Conservation (phyloP, 306 rosid species). For the Gynostemma pentaphyllum region DNA sequence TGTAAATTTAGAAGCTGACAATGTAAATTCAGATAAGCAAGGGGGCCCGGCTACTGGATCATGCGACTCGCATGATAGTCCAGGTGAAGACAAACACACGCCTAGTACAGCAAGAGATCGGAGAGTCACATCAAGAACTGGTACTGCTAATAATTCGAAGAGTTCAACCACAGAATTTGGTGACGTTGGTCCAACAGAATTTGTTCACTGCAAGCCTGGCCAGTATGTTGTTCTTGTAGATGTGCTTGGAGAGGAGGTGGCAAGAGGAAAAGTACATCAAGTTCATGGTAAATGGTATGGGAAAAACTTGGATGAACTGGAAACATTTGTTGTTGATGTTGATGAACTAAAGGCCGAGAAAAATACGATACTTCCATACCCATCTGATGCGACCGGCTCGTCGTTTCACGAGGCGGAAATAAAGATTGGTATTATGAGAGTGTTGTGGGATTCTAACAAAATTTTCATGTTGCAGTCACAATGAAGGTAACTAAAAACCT, state of each 20-base stretch:
- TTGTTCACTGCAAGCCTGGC: conserved; percentile 43
- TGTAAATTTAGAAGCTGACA: conserved; percentile 33
- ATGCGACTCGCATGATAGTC: conserved; percentile 36
- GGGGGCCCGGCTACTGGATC: conserved; percentile 28
- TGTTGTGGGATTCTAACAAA: conserved; percentile 64
- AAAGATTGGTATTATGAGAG: conserved; percentile 63
- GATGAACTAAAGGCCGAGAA: conserved; percentile 50
- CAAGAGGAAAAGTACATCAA: conserved; percentile 52
- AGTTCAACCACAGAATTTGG: conserved; percentile 23
- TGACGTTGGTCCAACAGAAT: conserved; percentile 23
- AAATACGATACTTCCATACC: conserved; percentile 42
- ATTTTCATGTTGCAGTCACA: conserved; percentile 19
- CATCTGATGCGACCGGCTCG: conserved; percentile 46
- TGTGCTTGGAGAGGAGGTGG: conserved; percentile 43
- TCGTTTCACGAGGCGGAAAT: conserved; percentile 63
- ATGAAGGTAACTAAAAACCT: conserved; percentile 12
- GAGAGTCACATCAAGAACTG: conserved; percentile 19
- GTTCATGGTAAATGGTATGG: conserved; percentile 60
- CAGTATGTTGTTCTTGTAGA: conserved; percentile 36
- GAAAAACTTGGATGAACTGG: conserved; percentile 42
- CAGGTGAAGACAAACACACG: conserved; percentile 27
- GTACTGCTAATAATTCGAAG: conserved; percentile 19
- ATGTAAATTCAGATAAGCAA: conserved; percentile 40
- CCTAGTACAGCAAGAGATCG: conserved; percentile 35
- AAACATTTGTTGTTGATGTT: conserved; percentile 50